Conservation (phyloP, 768 basidiomycete genomes). For the Leccinum fibrillosum region DNA sequence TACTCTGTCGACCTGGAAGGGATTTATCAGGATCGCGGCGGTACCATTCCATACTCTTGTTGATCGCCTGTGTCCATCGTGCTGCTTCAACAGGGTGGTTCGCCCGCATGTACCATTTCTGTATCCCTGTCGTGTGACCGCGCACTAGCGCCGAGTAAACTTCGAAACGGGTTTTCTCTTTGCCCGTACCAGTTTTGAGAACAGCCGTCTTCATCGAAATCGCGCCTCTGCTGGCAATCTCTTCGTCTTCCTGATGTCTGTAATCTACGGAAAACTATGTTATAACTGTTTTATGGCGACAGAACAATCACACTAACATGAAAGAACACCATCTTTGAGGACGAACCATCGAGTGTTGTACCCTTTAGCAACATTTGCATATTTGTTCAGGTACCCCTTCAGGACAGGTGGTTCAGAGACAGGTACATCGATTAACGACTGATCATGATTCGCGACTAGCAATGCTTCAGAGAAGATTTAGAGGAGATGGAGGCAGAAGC, state of each 20-base stretch:
- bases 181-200: constrained; percentile 48
- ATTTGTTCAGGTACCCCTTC: constrained; percentile 86
- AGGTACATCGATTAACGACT: constrained; percentile 55
- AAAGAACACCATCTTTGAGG: constrained; percentile 78
- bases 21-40: constrained; percentile 38
- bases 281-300: background rate
- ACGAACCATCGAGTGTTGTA: constrained; percentile 93
- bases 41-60: constrained; percentile 69
- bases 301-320: constrained; percentile 51
- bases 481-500: constrained; percentile 25
- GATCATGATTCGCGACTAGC: constrained; percentile 78
- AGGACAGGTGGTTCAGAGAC: constrained; percentile 55
- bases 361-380: constrained; percentile 87
- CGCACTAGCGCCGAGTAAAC: constrained; percentile 61
- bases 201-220: constrained; percentile 82
- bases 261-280: constrained; percentile 50
- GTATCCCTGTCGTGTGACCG: constrained; percentile 42
- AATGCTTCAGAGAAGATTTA: background rate
- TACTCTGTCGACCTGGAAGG: constrained; percentile 36
- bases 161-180: constrained; percentile 77
- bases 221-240: constrained; percentile 78
- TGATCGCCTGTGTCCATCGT: constrained; percentile 80
- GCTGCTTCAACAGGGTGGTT: constrained; percentile 88
- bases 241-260: constrained; percentile 87
- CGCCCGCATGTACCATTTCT: constrained; percentile 82